Evolutionary conservation across 2,329 filamentous ascomycete species (phyloP).

Genomic region (Phialophora tarda): DNA sequence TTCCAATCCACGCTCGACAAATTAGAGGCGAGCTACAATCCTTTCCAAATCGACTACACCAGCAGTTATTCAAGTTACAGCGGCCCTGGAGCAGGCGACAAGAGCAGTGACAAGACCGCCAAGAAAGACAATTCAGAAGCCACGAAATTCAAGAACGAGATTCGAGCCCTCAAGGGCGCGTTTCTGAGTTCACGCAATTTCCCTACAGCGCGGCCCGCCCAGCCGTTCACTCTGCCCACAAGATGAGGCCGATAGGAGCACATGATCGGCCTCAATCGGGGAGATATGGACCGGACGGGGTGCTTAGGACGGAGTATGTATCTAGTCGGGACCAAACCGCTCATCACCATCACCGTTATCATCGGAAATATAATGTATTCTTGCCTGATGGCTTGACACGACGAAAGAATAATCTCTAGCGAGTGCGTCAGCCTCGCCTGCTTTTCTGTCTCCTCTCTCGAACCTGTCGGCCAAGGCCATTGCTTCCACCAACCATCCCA

Average conservation of each 20-base stretch:
- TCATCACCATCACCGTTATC: no score
- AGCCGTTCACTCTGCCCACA: conserved; percentile 27
- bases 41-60: conserved; percentile 33
- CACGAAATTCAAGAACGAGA: conserved; percentile 63
- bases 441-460: no score
- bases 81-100: conserved; percentile 43
- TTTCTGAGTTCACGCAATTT: conserved; percentile 68
- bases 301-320: background rate
- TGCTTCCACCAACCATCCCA: no score
- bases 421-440: no score
- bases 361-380: no score
- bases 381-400: no score
- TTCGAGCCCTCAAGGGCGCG: conserved; percentile 67
- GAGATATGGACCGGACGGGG: background rate
- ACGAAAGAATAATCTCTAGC: no score
- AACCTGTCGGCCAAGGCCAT: no score
- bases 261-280: background rate
- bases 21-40: conserved; percentile 41
- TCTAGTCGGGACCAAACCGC: background rate
- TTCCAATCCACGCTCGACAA: conserved; percentile 35
- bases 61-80: conserved; percentile 38
- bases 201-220: conserved; percentile 43
- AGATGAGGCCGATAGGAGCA: conserved; percentile 17
- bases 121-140: conserved; percentile 57
- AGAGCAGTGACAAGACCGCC: conserved; percentile 39